Base-by-base conservation (phyloP, 805 yeast species). In the Zygoascus bituminiphila region DNA sequence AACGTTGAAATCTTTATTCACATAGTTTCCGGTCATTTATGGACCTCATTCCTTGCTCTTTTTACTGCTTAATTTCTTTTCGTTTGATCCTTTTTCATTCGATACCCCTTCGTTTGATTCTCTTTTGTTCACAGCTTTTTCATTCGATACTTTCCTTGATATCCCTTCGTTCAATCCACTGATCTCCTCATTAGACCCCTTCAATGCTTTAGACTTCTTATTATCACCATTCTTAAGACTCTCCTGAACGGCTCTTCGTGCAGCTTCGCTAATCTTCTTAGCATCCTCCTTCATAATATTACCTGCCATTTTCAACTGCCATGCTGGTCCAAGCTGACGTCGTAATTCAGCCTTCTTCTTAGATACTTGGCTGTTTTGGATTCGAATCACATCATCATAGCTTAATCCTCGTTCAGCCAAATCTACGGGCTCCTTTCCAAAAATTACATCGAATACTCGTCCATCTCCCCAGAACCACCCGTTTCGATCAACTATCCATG, bases 381-480 rank as follows among this genome's bases (percentile, higher is more conserved):
- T 66, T 44, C 77, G 76, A 57, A 76, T 63, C 62, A 77, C 74
- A 57, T 75, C 81, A 60, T 82, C 82, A 60, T 80, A 73, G 14
- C 79, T 75, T 49, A 80, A 64, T 9, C 86, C 88, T 44, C 75
- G 77, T 62, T 85, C 91, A 2, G 93, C 89, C 50, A 77, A 82
- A 15, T 80, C 82, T n/a, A 85, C 62, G 1, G 84, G 66, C 60
- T 85, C 93, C 59, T 84, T 82, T 20, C 94, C 93, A 57, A 87
- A 83, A n/a, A 87, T 58, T 46, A 78, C 75, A 62, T 87, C 95
- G 65, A 82, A 83, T 1, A 87, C 83, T 51, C 95, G 72, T 14
- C 95, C 95, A 63, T 87, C 95, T 29, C 93, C 89, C 95, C 95
- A 87, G 68, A 84, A 87, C 72, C 88, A 87, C 10, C 95, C 95